These are phyloP conservation scores for Cutaneotrichosporon spelunceum DNA, from an alignment of 1,284 basidiomycete species.

Conservation along the genomic window DNA sequence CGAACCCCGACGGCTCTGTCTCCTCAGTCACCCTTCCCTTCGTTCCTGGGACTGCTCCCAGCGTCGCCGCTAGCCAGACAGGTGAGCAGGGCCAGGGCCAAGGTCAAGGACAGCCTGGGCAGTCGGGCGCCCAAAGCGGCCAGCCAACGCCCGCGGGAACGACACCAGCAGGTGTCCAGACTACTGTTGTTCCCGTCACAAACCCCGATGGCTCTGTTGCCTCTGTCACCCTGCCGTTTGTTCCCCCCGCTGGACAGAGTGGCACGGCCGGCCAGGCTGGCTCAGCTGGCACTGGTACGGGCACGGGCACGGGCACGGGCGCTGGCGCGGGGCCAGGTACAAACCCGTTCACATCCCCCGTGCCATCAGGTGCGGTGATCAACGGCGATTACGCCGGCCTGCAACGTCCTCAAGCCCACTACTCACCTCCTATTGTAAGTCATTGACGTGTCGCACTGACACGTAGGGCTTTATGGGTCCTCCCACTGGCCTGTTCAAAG, in stretches of 20 bases:
- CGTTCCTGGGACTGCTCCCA: background rate
- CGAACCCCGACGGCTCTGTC: conserved; percentile 1
- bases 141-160: background rate
- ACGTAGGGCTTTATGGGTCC: conserved; percentile 53
- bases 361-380: conserved; percentile 12
- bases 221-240: background rate
- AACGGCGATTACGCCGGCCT: conserved; percentile 29
- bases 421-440: conserved; percentile 36
- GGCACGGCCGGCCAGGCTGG: background rate
- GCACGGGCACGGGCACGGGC: background rate
- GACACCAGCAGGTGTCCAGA: background rate
- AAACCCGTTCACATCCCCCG: background rate
- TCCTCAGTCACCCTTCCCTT: background rate
- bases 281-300: background rate
- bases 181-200: background rate
- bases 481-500: conserved; percentile 51
- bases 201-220: background rate
- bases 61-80: no score
- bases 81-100: background rate
- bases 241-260: background rate
- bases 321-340: background rate
- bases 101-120: background rate
- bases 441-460: background rate
- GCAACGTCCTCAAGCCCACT: conserved; percentile 36
- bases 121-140: background rate